A percentile compares a stretch with the other conserved stretches of the same genome.
Evolutionary conservation across 2,329 filamentous ascomycete genomes (phyloP).

Genomic region (Pseudogymnoascus sp.): DNA sequence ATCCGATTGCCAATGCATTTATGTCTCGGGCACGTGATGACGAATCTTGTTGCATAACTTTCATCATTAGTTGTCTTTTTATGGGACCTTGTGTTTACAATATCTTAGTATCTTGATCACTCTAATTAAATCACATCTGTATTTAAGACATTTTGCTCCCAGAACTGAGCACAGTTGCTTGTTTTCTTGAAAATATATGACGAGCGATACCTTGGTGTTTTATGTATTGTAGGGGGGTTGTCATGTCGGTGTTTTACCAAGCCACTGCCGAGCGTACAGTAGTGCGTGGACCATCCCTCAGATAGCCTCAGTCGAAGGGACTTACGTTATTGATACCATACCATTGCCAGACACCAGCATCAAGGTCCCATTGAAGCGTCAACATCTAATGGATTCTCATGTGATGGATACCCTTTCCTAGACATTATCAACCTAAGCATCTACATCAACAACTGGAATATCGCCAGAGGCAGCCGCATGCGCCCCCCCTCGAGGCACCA

Average conservation of each 20-base stretch:
- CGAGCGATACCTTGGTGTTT: constrained; percentile 7
- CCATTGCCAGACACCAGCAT: neutral
- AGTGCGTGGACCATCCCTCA: constrained; percentile 2
- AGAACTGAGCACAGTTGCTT: neutral
- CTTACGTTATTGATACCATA: neutral
- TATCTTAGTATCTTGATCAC: neutral
- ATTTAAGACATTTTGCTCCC: neutral
- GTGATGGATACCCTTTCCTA: neutral
- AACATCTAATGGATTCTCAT: constrained; percentile 1
- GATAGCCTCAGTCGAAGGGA: neutral
- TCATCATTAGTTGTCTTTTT: neutral
- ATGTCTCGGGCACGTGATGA: neutral
- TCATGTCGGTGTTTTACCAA: constrained; percentile 7
- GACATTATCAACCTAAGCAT: neutral
- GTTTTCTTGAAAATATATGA: neutral
- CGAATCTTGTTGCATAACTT: neutral
- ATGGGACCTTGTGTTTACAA: neutral
- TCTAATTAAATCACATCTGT: neutral
- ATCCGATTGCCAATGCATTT: neutral
- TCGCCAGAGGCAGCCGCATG: neutral
- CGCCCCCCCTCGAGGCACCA: constrained; percentile 15
- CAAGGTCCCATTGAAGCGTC: neutral
- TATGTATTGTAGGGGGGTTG: constrained; percentile 7
- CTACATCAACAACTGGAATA: neutral
- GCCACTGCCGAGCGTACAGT: constrained; percentile 5